These are phyloP conservation scores for Lipomyces oligophaga DNA, from an alignment of 805 yeast genomes.

Conservation along the genomic window DNA sequence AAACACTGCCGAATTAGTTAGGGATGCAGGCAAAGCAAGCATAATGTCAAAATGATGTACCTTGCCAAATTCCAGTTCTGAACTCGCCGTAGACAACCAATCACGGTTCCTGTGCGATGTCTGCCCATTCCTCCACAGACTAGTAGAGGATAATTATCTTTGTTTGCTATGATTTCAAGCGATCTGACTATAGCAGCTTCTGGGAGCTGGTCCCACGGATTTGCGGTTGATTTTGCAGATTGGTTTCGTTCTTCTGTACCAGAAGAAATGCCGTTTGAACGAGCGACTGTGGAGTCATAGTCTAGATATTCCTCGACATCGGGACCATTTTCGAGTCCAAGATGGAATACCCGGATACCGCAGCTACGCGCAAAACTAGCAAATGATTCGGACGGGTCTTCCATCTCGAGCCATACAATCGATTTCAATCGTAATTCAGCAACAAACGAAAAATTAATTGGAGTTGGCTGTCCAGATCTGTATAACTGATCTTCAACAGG, in stretches of 20 bases:
- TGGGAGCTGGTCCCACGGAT: slow-evolving; percentile 95
- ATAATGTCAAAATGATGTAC: slow-evolving; percentile 1
- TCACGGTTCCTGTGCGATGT: slow-evolving; percentile 93
- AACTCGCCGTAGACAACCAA: slow-evolving; percentile 85
- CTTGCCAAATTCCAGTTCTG: slow-evolving; percentile 96
- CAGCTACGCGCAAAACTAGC: slow-evolving; percentile 73
- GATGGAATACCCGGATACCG: slow-evolving; percentile 72
- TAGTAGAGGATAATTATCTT: slow-evolving; percentile 73
- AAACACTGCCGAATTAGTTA: slow-evolving; percentile 47
- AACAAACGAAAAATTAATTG: slow-evolving; percentile 85
- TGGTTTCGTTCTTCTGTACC: too few relatives aligned
- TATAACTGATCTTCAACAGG: slow-evolving; percentile 87
- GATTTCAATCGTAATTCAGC: slow-evolving; percentile 69
- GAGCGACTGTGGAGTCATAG: neutral
- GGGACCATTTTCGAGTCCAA: slow-evolving; percentile 60
- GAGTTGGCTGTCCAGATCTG: slow-evolving; percentile 91
- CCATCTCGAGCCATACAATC: slow-evolving; percentile 90
- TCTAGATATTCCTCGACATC: slow-evolving; percentile 20
- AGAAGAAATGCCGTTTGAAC: slow-evolving; percentile 3
- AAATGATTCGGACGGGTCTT: slow-evolving; percentile 88
- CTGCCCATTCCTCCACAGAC: slow-evolving; percentile 99
- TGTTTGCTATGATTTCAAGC: slow-evolving; percentile 66
- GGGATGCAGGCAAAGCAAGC: neutral
- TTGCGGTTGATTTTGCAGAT: slow-evolving; percentile 41
- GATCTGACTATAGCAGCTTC: slow-evolving; percentile 79